Evolutionary conservation across 495 filamentous ascomycete species (phyloP), one percentile per base, ranked within the genome.

Genomic region (Penicillium ucsense): DNA sequence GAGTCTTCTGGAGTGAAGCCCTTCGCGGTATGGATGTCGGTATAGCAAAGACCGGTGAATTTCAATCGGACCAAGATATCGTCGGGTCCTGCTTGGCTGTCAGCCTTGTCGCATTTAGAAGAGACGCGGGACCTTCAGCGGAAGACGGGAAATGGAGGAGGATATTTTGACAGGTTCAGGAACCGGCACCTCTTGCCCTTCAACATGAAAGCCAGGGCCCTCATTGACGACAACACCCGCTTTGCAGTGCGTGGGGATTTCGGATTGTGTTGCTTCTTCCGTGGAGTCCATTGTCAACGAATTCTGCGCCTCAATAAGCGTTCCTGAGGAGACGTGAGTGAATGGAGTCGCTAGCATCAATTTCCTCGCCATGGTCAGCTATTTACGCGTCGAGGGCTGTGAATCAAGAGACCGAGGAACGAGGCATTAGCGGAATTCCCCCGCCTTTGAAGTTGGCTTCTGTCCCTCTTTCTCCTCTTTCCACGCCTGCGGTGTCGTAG

Each of bases 221-320:
- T 75, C 71, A 48, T 79, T 76, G 33, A 75, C 60, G 1, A 78
- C 73, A 3, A 78, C 73, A 5, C 71, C 76, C 0, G 73, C 77
- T 49, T 76, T 77, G 53, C 77, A 75, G 58, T 67, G 56, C 11
- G 71, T 71, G 3, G 76, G 77, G 37, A 80, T 74, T 1, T 73
- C 63, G 42, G 49, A 50, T 4, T 50, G 43, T 12, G 12, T 39
- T 2, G 12, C 38, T 5, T 47, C 44, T 28, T 29, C 40, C 31
- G 32, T 28, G 6, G 44, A 43, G 27, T 41, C 45, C 49, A 52
- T 52, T 3, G n/a, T 33, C 20, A 20, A 2, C 20, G 41, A 20
- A 8, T 11, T 4, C 31, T 20, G 20, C 20, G 20, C 20, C 20
- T 20, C 20, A 20, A 20, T 20, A 20, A 20, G 20, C 1, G 20